Evolutionary conservation across 1,139 yeast species (phyloP), one percentile per base, ranked within the genome.

Genomic region (Yamadazyma diospyri): DNA sequence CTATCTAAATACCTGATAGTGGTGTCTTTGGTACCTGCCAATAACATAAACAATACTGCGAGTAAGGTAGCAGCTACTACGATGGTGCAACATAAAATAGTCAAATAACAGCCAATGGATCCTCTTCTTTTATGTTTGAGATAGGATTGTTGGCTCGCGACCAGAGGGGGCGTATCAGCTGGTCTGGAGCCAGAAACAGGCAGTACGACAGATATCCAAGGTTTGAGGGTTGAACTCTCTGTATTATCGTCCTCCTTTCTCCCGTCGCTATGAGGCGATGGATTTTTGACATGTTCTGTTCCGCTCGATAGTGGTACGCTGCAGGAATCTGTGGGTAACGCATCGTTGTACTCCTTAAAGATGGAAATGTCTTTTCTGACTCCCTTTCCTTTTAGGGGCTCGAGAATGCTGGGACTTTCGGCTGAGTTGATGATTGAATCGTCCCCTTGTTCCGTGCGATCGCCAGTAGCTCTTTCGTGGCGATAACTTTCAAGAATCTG

Each of bases 341-440:
- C 23, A 19, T 34, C 45, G 29, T 45, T 43, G 15, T 33, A 38
- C 25, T 42, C 47, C 25, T 32, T 38, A 23, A 43, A 43, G 2
- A 43, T 25, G 3, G 46, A 36, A 23, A 26, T 36, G 11, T 24
- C 15, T 16, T 34, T 33, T 11, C 28, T 25, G 8, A 32, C 8
- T 4, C 7, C 15, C 16, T 23, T 31, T 1, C 46, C 47, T 28
- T 35, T 43, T n/a, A 44, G 32, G 3, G 47, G 45, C 7, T 38
- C 35, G 11, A 44, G 36, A 16, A 44, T 41, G 27, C 45, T 43
- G 10, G 9, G 6, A 9, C 20, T 18, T n/a, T n/a, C n/a, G n/a
- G n/a, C n/a, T 6, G 8, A 7, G 9, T 18, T 18, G 20, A 9
- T 6, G 20, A 18, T 9, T 9, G 9, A 7, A 7, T 18, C 20